Percentiles rank a stretch among this genome's conserved stretches.
phyloP scores from a whole-genome alignment of 2,329 filamentous ascomycete genomes.

The Tympanopsis confertula region DNA sequence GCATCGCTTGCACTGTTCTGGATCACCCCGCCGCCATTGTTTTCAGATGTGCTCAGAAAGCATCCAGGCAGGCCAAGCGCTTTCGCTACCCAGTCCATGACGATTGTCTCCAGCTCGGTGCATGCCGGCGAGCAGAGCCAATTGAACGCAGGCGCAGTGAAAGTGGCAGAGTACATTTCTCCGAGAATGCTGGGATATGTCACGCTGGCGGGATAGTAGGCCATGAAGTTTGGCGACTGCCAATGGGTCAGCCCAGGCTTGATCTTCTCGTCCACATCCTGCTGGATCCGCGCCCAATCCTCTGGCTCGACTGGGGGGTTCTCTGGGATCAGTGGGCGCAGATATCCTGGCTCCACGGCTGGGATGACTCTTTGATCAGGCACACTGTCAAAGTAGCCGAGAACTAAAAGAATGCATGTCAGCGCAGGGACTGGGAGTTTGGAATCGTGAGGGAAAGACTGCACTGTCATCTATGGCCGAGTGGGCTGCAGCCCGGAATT shows the following conservation, averaged over 20 bases:
- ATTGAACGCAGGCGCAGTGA: slow-evolving; percentile 64
- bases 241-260: slow-evolving; percentile 65
- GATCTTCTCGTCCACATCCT: slow-evolving; percentile 58
- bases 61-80: slow-evolving; percentile 47
- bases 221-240: slow-evolving; percentile 67
- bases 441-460: background rate
- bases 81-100: slow-evolving; percentile 62
- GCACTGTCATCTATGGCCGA: background rate
- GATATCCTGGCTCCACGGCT: slow-evolving; percentile 54
- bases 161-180: slow-evolving; percentile 61
- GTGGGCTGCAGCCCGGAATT: background rate
- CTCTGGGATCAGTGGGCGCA: slow-evolving; percentile 48
- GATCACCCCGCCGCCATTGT: slow-evolving; percentile 54
- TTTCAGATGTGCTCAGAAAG: slow-evolving; percentile 44
- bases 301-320: slow-evolving; percentile 38
- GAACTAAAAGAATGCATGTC: slow-evolving; percentile 31
- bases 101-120: slow-evolving; percentile 62
- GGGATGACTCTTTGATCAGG: slow-evolving; percentile 48
- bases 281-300: slow-evolving; percentile 54
- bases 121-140: slow-evolving; percentile 66
- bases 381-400: slow-evolving; percentile 54
- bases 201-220: slow-evolving; percentile 58
- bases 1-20: slow-evolving; percentile 64
- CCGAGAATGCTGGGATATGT: slow-evolving; percentile 60
- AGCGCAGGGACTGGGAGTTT: background rate